Evolutionary conservation across 495 filamentous ascomycete species (phyloP).

Genomic region (Rostrohypoxylon terebratum): DNA sequence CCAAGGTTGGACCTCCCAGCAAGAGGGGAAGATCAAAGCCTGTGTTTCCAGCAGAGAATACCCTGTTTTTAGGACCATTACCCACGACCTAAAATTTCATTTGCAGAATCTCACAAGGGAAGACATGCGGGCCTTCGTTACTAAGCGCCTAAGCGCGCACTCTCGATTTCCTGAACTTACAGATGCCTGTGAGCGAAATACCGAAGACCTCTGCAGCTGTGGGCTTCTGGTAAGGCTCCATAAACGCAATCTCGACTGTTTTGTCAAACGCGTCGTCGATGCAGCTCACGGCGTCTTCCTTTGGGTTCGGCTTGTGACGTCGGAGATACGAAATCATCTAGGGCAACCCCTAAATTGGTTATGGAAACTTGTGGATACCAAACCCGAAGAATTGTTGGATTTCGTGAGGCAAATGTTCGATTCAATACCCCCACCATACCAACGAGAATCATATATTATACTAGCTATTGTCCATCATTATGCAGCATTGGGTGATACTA

Average conservation of each 20-base stretch:
- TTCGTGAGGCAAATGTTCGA: slow-evolving; percentile 13
- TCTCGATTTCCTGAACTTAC: not conserved
- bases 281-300: slow-evolving; percentile 16
- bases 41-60: slow-evolving; percentile 29
- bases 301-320: slow-evolving; percentile 11
- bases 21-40: slow-evolving; percentile 13
- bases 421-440: not conserved
- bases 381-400: not conserved
- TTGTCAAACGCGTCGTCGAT: slow-evolving; percentile 5
- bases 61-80: slow-evolving; percentile 4
- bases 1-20: slow-evolving; percentile 6
- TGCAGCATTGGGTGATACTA: not conserved
- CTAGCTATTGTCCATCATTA: slow-evolving; percentile 5
- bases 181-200: not conserved
- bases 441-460: slow-evolving; percentile 16
- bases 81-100: slow-evolving; percentile 1
- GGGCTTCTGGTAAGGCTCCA: not conserved
- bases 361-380: slow-evolving; percentile 5
- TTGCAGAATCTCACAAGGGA: slow-evolving; percentile 19
- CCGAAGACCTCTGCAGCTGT: not conserved
- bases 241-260: not conserved
- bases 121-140: slow-evolving; percentile 16
- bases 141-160: not conserved
- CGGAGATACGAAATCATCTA: not conserved
- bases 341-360: not conserved